Evolutionary conservation across 495 filamentous ascomycete species (phyloP).

Genomic region (Penicillium lividum): DNA sequence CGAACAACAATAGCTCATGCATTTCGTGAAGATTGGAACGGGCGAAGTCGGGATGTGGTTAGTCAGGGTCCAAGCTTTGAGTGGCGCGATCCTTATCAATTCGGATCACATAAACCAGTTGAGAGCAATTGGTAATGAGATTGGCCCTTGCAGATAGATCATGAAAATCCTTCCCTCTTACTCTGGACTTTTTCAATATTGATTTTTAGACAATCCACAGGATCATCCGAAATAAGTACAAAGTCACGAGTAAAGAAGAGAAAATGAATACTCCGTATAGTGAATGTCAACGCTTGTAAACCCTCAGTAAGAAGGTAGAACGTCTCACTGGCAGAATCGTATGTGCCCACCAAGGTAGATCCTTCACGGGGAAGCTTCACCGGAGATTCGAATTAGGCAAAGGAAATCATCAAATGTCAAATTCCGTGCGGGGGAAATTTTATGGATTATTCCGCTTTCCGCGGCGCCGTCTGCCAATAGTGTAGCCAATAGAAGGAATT

Average conservation of each 20-base stretch:
- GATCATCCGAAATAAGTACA: too few species aligned
- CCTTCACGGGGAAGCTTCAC: slow-evolving; percentile 31
- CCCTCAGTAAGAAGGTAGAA: slow-evolving; percentile 1
- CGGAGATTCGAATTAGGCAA: slow-evolving; percentile 31
- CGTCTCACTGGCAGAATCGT: background rate
- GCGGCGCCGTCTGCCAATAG: slow-evolving; percentile 13
- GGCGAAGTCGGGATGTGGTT: slow-evolving; percentile 32
- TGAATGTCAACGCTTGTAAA: background rate
- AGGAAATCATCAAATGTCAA: slow-evolving; percentile 15
- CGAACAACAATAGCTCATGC: slow-evolving; percentile 51
- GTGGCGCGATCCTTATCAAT: slow-evolving; percentile 16
- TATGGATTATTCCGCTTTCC: too few species aligned
- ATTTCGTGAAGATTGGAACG: slow-evolving; percentile 30
- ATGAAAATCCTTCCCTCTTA: background rate
- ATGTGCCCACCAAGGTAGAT: slow-evolving; percentile 10
- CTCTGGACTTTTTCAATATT: background rate
- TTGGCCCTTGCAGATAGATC: background rate
- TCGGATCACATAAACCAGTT: slow-evolving; percentile 2
- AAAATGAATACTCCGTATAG: too few species aligned
- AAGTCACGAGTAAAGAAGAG: background rate
- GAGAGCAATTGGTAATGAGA: slow-evolving; percentile 11
- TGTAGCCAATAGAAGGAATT: background rate
- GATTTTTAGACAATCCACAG: too few species aligned
- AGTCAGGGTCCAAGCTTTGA: slow-evolving; percentile 30
- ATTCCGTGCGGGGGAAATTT: slow-evolving; percentile 18